phyloP scores from a whole-genome alignment of 2,329 filamentous ascomycete species.

The Passalora sequoiae region DNA sequence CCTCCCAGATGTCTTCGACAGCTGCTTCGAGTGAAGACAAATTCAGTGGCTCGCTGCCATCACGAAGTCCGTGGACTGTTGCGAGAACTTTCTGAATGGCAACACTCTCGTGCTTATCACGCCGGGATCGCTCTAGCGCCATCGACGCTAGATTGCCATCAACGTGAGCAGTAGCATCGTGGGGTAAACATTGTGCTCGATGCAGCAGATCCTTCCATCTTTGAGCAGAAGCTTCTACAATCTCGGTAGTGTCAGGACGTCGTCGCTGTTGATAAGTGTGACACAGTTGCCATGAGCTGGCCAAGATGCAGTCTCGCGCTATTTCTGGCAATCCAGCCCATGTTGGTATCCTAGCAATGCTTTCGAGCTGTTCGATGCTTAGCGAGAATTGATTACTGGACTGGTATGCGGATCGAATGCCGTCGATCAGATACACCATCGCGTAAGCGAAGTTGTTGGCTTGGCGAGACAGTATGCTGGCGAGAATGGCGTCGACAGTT shows the following conservation, averaged over 20 bases:
- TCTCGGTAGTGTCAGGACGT: neutral
- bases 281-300: conserved; percentile 28
- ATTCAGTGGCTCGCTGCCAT: neutral
- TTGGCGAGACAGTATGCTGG: conserved; percentile 22
- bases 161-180: conserved; percentile 12
- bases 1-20: conserved; percentile 41
- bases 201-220: conserved; percentile 11
- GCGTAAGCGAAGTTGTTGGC: conserved; percentile 40
- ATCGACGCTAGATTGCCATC: conserved; percentile 20
- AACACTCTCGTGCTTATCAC: conserved; percentile 24
- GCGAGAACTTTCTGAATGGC: conserved; percentile 22
- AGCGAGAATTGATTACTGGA: conserved; percentile 15
- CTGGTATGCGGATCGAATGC: conserved; percentile 36
- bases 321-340: conserved; percentile 41
- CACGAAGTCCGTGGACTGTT: conserved; percentile 7
- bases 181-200: conserved; percentile 2
- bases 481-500: conserved; percentile 33
- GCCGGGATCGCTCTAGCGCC: conserved; percentile 20
- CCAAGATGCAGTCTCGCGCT: conserved; percentile 36
- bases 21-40: neutral
- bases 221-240: neutral
- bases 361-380: conserved; percentile 26
- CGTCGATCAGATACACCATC: conserved; percentile 41
- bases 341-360: conserved; percentile 20
- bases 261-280: conserved; percentile 6